Conservation (phyloP, 2,329 filamentous ascomycete genomes). For the Didymella exigua region DNA sequence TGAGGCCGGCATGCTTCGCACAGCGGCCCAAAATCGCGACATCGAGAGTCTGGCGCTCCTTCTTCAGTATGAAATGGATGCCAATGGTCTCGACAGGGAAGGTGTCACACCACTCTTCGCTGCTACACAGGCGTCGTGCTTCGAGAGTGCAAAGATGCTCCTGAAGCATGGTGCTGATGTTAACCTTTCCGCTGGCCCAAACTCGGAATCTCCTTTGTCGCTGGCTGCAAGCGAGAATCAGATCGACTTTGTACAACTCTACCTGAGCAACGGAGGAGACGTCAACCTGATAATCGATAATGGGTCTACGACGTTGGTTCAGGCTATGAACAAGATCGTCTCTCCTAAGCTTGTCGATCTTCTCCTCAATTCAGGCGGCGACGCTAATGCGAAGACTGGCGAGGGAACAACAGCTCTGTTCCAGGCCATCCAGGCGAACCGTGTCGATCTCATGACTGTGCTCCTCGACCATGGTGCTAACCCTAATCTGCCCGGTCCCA, state of each 20-base stretch:
- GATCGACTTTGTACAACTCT: slow-evolving; percentile 62
- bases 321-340: slow-evolving; percentile 64
- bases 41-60: slow-evolving; percentile 36
- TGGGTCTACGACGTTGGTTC: slow-evolving; percentile 66
- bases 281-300: slow-evolving; percentile 59
- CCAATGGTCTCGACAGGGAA: slow-evolving; percentile 39
- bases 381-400: slow-evolving; percentile 64
- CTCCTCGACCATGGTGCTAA: slow-evolving; percentile 66
- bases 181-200: slow-evolving; percentile 46
- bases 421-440: slow-evolving; percentile 62
- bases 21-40: slow-evolving; percentile 40
- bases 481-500: slow-evolving; percentile 70
- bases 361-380: slow-evolving; percentile 64
- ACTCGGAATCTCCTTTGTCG: slow-evolving; percentile 62
- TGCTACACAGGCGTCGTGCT: slow-evolving; percentile 35
- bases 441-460: slow-evolving; percentile 61
- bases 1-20: slow-evolving; percentile 42
- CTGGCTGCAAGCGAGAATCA: slow-evolving; percentile 59
- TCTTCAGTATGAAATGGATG: slow-evolving; percentile 38
- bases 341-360: slow-evolving; percentile 62
- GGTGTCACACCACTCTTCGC: slow-evolving; percentile 38
- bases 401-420: slow-evolving; percentile 69
- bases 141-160: slow-evolving; percentile 54
- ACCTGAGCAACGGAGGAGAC: slow-evolving; percentile 67
- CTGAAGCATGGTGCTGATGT: slow-evolving; percentile 34